phyloP scores from a whole-genome alignment of 1,284 basidiomycete genomes.

The Fomes fomentarius region DNA sequence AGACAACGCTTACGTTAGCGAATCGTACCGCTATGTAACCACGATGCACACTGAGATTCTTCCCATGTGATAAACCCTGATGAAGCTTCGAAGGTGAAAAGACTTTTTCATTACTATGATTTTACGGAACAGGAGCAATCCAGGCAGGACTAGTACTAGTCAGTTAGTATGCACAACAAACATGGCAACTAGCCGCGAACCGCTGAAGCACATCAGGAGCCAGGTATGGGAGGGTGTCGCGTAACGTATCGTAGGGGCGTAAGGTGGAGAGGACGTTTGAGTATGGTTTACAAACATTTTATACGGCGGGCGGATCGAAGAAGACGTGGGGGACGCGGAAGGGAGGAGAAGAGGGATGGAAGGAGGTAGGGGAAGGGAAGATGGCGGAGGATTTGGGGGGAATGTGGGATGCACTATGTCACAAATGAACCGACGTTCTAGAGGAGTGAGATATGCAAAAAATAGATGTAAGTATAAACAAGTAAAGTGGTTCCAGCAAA shows the following conservation, averaged over 20 bases:
- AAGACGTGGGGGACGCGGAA: neutral
- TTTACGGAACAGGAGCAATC: slow-evolving; percentile 10
- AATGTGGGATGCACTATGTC: slow-evolving; percentile 7
- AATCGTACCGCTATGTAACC: too few species aligned
- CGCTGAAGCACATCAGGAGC: slow-evolving; percentile 2
- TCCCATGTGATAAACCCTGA: too few species aligned
- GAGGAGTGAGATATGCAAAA: slow-evolving; percentile 14
- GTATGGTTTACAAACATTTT: neutral
- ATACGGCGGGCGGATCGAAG: neutral
- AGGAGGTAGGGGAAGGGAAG: neutral
- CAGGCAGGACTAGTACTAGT: slow-evolving; percentile 10
- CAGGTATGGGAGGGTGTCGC: slow-evolving; percentile 23
- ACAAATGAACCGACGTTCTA: slow-evolving; percentile 15
- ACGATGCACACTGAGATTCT: too few species aligned
- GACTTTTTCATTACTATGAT: slow-evolving; percentile 16
- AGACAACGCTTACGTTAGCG: too few species aligned
- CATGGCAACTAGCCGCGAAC: slow-evolving; percentile 22
- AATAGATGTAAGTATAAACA: slow-evolving; percentile 29
- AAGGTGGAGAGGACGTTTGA: slow-evolving; percentile 4
- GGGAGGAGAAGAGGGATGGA: neutral
- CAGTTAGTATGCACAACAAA: slow-evolving; percentile 20
- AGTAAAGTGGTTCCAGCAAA: slow-evolving; percentile 14
- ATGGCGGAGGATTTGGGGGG: neutral
- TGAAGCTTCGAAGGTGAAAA: neutral
- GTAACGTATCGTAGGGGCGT: slow-evolving; percentile 25